Percentiles rank a stretch among this genome's conserved stretches.
These are phyloP conservation scores for Scolecobasidium constrictum DNA, from an alignment of 2,329 filamentous ascomycete species.

Conservation along the genomic window DNA sequence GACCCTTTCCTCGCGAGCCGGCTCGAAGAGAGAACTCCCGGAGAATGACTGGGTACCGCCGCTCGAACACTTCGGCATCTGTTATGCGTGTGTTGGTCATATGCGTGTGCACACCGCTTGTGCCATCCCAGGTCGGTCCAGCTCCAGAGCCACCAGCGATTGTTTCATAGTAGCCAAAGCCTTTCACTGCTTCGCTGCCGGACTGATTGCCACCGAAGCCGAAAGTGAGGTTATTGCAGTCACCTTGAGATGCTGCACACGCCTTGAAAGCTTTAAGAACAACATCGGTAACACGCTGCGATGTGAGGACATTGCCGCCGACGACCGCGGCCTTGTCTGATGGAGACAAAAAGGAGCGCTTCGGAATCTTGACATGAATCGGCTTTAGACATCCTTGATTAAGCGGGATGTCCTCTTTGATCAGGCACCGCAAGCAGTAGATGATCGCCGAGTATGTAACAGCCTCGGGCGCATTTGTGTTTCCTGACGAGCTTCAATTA, in stretches of 20 bases:
- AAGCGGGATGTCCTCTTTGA: conserved; percentile 70
- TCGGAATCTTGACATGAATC: conserved; percentile 63
- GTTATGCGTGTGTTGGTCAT: conserved; percentile 85
- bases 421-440: conserved; percentile 72
- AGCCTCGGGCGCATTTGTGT: conserved; percentile 71
- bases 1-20: conserved; percentile 53
- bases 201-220: conserved; percentile 61
- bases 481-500: conserved; percentile 30
- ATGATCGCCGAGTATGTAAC: conserved; percentile 79
- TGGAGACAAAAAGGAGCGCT: conserved; percentile 62
- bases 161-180: conserved; percentile 82
- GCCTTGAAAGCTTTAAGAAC: conserved; percentile 71
- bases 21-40: conserved; percentile 55
- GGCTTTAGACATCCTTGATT: conserved; percentile 78
- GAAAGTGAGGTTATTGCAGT: conserved; percentile 78
- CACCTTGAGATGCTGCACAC: conserved; percentile 68
- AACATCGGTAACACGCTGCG: conserved; percentile 72
- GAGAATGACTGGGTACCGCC: conserved; percentile 64
- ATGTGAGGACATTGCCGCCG: conserved; percentile 71
- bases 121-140: conserved; percentile 61
- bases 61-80: conserved; percentile 68
- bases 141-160: conserved; percentile 70
- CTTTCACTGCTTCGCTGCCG: conserved; percentile 50
- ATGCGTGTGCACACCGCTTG: conserved; percentile 67
- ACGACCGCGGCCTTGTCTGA: conserved; percentile 70